Base-by-base conservation (phyloP, 2,329 filamentous ascomycete genomes). In the Paecilomyces niveus region DNA sequence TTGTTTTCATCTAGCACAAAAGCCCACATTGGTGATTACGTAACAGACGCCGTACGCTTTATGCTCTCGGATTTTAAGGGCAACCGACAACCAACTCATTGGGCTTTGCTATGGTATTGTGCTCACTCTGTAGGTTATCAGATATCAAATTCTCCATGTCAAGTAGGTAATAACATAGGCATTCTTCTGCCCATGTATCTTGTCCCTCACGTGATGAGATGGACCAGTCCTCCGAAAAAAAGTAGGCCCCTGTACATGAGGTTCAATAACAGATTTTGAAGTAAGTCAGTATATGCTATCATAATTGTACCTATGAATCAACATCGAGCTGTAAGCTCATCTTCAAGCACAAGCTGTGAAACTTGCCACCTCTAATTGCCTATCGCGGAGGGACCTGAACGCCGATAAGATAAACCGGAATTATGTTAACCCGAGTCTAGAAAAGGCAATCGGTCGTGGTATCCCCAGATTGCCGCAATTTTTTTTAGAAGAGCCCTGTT, bases 391-490 rank as follows among this genome's bases (percentile, higher is more conserved):
- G 35, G 3, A 45, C 35, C 45, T 15, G 9, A 54, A n/a, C 35
- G 8, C n/a, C 50, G 61, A 62, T 62, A 62, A 62, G 61, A 62
- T 62, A 61, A 61, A 54, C 5, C 59, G 61, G 61, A 22, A 50
- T 29, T 58, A 57, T 39, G 18, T 61, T 62, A 8, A 56, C 61
- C 58, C 61, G 61, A 15, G 11, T 18, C 26, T n/a, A 15, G n/a
- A 56, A 31, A 32, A 26, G 54, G 15, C 35, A 26, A 52, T 24
- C 21, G 4, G 21, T 26, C 50, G 21, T 2, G 18, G 49, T 51
- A 52, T 29, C 50, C 50, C 21, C 50, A 52, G 50, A 29, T 52
- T 29, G 22, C 26, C 21, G 50, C 22, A 52, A 24, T 56, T 52
- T 50, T 18, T 52, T 52, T 52, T 24, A 26, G 21, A 29, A 29